Base-by-base conservation (phyloP, 352 stramenopile genomes). In the Thalassiosira sp. region DNA sequence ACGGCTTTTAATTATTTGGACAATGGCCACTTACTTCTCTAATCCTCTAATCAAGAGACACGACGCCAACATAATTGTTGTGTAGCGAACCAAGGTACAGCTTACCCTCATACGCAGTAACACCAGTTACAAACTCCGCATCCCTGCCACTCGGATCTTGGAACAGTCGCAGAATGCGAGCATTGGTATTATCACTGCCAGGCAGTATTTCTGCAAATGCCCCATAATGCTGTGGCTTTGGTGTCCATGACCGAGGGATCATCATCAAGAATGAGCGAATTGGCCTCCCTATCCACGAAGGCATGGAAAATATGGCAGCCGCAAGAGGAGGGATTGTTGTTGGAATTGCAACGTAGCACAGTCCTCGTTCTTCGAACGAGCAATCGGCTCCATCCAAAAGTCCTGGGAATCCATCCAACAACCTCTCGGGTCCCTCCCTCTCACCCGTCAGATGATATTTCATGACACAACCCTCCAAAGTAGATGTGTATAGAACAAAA, bases 51-150 rank as follows among this genome's bases (percentile, higher is more conserved):
- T 46, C 40, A 5, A 77, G 59, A 35, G 28, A 27, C 35, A 72
- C 84, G 16, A 89, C 79, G 5, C 75, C 81, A 57, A 90, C 76
- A 35, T 81, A 88, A 69, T 85, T 43, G 56, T 83, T 79, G 16
- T 86, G 52, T 7, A 88, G 45, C 24, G 79, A 89, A 22, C 81
- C 84, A 20, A 90, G 59, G 57, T 89, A 90, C 1, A 90, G 22
- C 35, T 86, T 86, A 11, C 77, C 70, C 11, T 80, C 35, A 57
- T 68, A 49, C 28, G 81, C 64, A 3, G 84, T 90, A 10, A 86
- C 74, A 24, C 84, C 79, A 20, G 78, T 89, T 33, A 90, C 49
- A 10, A 69, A 60, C 0, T 35, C 18, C 24, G 86, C 40, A 59
- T 90, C 81, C 10, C 33, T 71, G 11, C 84, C 84, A 49, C 61